These are phyloP conservation scores for Immersiporthe knoxdaviesiana DNA, from an alignment of 2,329 filamentous ascomycete species.

Conservation along the genomic window DNA sequence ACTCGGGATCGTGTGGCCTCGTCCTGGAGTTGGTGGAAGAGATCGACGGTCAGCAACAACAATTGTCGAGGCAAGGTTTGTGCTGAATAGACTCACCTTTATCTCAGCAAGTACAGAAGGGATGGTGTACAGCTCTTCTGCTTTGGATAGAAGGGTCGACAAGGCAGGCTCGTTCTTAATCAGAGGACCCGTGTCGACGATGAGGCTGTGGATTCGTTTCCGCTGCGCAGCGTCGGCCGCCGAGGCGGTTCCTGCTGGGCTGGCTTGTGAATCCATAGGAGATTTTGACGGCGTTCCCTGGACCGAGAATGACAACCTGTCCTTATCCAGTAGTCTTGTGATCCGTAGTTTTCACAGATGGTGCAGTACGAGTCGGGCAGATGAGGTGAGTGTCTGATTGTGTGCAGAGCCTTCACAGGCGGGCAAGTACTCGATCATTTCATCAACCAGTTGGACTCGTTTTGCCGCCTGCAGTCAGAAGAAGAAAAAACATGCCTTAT, in stretches of 20 bases:
- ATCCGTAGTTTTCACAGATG: neutral
- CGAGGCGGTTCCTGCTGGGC: neutral
- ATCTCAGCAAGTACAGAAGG: slow-evolving; percentile 88
- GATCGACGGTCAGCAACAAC: neutral
- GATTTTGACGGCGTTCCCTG: neutral
- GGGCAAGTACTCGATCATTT: neutral
- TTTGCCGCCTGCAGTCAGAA: neutral
- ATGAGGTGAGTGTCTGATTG: neutral
- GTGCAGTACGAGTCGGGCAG: neutral
- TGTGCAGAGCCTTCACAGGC: neutral
- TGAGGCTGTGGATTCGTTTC: slow-evolving; percentile 79
- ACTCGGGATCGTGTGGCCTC: slow-evolving; percentile 77
- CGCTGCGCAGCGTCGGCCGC: slow-evolving; percentile 9
- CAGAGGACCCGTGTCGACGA: slow-evolving; percentile 89
- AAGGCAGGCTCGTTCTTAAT: slow-evolving; percentile 90
- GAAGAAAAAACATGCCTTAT: slow-evolving; percentile 6
- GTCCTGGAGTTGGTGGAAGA: slow-evolving; percentile 67
- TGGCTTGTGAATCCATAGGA: slow-evolving; percentile 5
- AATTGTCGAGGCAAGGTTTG: neutral
- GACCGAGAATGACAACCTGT: neutral
- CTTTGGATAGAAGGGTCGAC: slow-evolving; percentile 77
- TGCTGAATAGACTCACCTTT: slow-evolving; percentile 50
- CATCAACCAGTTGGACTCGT: neutral
- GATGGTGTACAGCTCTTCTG: slow-evolving; percentile 79
- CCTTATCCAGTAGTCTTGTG: neutral